A percentile compares a stretch with the other conserved stretches of the same genome.
Conservation (phyloP, 2,329 filamentous ascomycete species). For the Curvularia lunata region DNA sequence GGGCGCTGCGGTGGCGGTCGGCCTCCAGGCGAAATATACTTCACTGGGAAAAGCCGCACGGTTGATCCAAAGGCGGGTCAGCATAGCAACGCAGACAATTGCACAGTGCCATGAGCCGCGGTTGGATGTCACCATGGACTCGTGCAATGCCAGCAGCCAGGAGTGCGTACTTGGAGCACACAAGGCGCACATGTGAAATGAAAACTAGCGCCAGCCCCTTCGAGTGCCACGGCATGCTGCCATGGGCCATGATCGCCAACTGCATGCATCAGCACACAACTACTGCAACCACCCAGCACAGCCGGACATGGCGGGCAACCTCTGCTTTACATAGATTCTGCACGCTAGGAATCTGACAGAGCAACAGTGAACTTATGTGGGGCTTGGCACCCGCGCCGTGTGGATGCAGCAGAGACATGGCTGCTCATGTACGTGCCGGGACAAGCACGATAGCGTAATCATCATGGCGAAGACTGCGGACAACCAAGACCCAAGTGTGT, state of each 20-base stretch:
- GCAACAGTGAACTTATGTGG: background rate
- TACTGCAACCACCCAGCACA: background rate
- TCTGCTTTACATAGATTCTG: background rate
- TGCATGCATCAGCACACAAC: background rate
- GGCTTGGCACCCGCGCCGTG: background rate
- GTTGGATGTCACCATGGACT: background rate
- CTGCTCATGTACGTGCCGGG: background rate
- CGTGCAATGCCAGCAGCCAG: background rate
- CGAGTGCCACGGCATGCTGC: background rate
- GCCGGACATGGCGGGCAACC: background rate
- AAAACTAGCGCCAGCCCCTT: background rate
- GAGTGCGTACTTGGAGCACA: background rate
- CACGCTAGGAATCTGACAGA: background rate
- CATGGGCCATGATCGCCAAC: background rate
- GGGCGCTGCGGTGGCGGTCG: background rate
- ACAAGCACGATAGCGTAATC: background rate
- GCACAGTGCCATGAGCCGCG: background rate
- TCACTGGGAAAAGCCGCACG: background rate
- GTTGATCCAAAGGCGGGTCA: background rate
- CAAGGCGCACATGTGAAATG: background rate
- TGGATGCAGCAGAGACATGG: background rate
- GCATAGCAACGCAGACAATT: background rate
- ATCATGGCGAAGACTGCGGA: background rate
- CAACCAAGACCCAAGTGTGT: background rate
- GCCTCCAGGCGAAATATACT: background rate